Evolutionary conservation across 805 yeast species (phyloP), one percentile per base, ranked within the genome.

Genomic region (Yarrowia keelungensis): DNA sequence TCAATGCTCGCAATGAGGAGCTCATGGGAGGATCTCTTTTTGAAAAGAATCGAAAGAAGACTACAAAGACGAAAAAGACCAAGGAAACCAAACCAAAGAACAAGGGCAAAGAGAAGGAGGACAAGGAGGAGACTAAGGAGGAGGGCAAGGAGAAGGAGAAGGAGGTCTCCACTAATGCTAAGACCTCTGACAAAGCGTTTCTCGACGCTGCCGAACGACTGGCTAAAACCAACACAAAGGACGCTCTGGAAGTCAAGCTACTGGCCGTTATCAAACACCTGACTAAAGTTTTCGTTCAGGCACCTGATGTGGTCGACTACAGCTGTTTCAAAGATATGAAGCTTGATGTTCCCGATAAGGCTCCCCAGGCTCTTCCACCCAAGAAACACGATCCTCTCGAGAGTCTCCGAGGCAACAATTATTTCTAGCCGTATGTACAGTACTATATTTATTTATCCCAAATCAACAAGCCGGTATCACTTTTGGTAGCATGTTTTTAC

Each of bases 11-110:
- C 15, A 49, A 46, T 10, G 65, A 59, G n/a, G 65, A 43, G 35
- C 65, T 59, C n/a, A 59, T 59, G 65, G 65, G 65, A 11, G 65
- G 65, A 8, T 59, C 65, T n/a, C 16, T 59, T 32, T 59, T 59
- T 45, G 65, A 59, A 36, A 59, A 45, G 35, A 43, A 59, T 42
- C 15, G 65, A 16, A 59, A 45, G 42, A 59, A 59, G 42, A 45
- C 65, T 22, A 26, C 32, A 26, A 58, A n/a, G 16, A 22, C 19
- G 39, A 56, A 39, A 26, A 36, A 51, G 9, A n/a, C 19, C n/a
- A 51, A 51, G 58, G 42, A 50, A 5, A 9, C 4, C 36, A 56
- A 56, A n/a, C 16, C 26, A 3, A 32, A 56, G 47, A 42, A 16
- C 5, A 51, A 39, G 61, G 42, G 7, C 19, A 38, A 35, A 10